Evolutionary conservation across 1,139 yeast genomes (phyloP), one percentile per base, ranked within the genome.

Genomic region (Wickerhamomyces sp.): DNA sequence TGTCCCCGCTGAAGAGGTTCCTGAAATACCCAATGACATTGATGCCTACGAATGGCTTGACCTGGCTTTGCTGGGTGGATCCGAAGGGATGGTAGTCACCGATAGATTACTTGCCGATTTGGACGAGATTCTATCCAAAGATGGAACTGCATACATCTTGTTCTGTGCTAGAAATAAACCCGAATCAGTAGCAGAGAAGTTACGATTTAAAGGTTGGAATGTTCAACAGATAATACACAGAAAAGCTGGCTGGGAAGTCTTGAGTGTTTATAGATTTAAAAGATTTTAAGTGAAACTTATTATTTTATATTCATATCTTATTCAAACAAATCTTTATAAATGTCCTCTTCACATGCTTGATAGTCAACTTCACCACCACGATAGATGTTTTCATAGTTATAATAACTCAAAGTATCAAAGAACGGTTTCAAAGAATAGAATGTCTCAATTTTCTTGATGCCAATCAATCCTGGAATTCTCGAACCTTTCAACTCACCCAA

Each of bases 231-330:
- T 84, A 2, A 68, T 76, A 8, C 66, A 69, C 35, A 66, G 96
- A 37, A 85, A 84, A 50, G 96, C 96, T 0, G 97, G 97, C 0
- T 87, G 96, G 96, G 98, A 91, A 58, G 91, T 84, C n/a, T 64
- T 91, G 25, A 74, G 86, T 41, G 81, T 91, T 12, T 69, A 79
- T 54, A 66, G 72, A 42, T 79, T 81, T 43, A 52, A 41, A 11
- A 64, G 46, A 38, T 13, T 7, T 12, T 28, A n/a, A 31, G 3
- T 18, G 14, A 18, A 7, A 13, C 10, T 15, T 12, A 26, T 7
- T 16, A 15, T 18, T n/a, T n/a, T 12, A 12, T 7, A 23, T 11
- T 22, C 22, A 17, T 15, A 26, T 17, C 6, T 22, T n/a, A 21
- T 22, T 41, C 44, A 42, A 75, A 72, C 14, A 79, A 49, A 57